These are phyloP conservation scores for Xerocomellus intermedius DNA, from an alignment of 768 basidiomycete species.

Conservation along the genomic window DNA sequence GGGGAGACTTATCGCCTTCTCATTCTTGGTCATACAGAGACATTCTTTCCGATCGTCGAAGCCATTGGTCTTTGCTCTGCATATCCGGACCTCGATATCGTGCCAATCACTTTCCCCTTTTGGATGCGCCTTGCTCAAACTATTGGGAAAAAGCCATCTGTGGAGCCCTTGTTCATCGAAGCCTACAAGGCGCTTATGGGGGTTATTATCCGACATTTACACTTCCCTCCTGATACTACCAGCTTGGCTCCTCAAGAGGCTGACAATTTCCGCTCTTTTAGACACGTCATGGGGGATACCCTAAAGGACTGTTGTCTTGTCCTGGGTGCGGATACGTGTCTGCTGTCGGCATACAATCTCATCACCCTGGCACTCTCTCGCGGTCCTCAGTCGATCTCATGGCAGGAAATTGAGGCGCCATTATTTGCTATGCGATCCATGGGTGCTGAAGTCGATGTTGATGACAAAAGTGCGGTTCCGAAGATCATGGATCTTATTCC, in stretches of 20 bases:
- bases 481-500: conserved; percentile 96
- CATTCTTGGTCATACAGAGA: conserved; percentile 84
- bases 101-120: conserved; percentile 96
- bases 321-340: conserved; percentile 81
- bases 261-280: conserved; percentile 91
- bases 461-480: conserved; percentile 84
- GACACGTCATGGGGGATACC: conserved; percentile 98
- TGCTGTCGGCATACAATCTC: conserved; percentile 77
- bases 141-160: conserved; percentile 71
- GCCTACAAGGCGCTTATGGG: conserved; percentile 83
- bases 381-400: conserved; percentile 56
- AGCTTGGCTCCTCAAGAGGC: conserved; percentile 77
- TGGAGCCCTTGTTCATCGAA: conserved; percentile 74
- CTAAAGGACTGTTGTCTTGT: conserved; percentile 98
- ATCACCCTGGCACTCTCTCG: conserved; percentile 72
- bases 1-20: conserved; percentile 94
- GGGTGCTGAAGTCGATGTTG: conserved; percentile 88
- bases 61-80: conserved; percentile 93
- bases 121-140: conserved; percentile 97
- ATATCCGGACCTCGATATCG: conserved; percentile 91
- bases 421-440: conserved; percentile 97
- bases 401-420: conserved; percentile 98
- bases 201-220: conserved; percentile 86
- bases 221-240: conserved; percentile 76
- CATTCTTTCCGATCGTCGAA: conserved; percentile 93